These are phyloP conservation scores for Geotrichum citri-aurantii DNA, from an alignment of 1,139 yeast species.

Conservation along the genomic window DNA sequence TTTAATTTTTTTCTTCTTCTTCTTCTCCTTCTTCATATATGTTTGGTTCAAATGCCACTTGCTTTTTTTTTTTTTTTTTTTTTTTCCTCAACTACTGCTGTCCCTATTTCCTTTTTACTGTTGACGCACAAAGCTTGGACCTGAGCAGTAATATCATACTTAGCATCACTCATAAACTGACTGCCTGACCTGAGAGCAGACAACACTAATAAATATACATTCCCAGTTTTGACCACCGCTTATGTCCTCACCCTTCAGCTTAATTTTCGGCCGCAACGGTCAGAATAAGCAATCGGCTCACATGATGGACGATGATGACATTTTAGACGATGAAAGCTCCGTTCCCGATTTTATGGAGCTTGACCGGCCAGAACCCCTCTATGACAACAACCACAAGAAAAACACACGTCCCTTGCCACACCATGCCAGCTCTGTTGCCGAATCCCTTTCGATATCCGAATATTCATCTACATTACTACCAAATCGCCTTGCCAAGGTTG, in stretches of 20 bases:
- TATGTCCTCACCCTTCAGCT: conserved; percentile 3
- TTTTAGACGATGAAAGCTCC: neutral
- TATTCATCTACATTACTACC: conserved; percentile 28
- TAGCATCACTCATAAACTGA: neutral
- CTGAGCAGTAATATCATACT: neutral
- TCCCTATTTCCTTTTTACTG: neutral
- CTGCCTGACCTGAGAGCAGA: neutral
- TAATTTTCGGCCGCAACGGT: neutral
- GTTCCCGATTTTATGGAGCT: neutral
- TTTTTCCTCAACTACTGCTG: no score
- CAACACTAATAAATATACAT: neutral
- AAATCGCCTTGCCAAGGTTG: conserved; percentile 27
- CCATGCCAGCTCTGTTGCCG: conserved; percentile 5
- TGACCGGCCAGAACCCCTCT: neutral
- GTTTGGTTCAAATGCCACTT: no score
- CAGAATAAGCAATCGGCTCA: neutral
- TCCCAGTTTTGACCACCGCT: neutral
- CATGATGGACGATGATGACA: conserved; percentile 1
- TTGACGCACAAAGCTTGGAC: neutral
- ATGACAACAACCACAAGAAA: neutral
- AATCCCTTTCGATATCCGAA: conserved; percentile 14
- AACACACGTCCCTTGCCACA: neutral
- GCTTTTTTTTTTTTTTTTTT: no score
- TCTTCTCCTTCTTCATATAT: no score
- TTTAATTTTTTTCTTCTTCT: no score